Base-by-base conservation (phyloP, 2,329 filamentous ascomycete species). In the Arthroderma sp. region DNA sequence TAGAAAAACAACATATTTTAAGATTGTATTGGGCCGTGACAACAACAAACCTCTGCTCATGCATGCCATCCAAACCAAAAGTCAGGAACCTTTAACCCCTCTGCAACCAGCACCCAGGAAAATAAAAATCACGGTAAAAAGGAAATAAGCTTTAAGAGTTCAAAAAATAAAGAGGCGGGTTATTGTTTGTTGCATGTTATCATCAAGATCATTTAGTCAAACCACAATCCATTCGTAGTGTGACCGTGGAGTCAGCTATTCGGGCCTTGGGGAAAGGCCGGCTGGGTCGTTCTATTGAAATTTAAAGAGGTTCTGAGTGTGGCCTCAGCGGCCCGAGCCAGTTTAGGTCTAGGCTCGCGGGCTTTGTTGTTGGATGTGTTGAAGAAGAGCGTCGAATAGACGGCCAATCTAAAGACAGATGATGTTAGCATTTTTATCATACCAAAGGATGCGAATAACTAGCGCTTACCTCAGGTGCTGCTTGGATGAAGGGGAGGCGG, bases 401-500 rank as follows among this genome's bases (percentile, higher is more conserved):
- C 64, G 64, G 46, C 62, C 64, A 51, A 68, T 68, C 65, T 67
- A 42, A 9, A 43, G 8, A 43, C 3, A 22, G 31, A 37, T 15
- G 31, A 6, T 29, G 22, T 50, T 50, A 50, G 45, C 5, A 42
- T 30, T 5, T 36, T 29, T n/a, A 5, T 31, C 10, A 33, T 27
- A 30, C 38, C 3, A 6, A 27, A 11, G 9, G 4, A 38, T 15
- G 27, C 34, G 9, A 36, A 40, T 37, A 6, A n/a, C 10, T 30
- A 33, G 8, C 1, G 29, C 61, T 62, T 71, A 93, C 87, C 72
- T 95, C 87, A 52, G 87, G 87, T 53, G 82, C 78, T 52, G 81
- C 77, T 70, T 94, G 93, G 65, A 96, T 84, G 57, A 94, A 95
- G 28, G 85, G 84, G 53, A 94, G 73, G 42, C 91, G 85, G 70